Evolutionary conservation across 1,139 yeast genomes (phyloP).

Genomic region (Torulaspora pretoriensis): DNA sequence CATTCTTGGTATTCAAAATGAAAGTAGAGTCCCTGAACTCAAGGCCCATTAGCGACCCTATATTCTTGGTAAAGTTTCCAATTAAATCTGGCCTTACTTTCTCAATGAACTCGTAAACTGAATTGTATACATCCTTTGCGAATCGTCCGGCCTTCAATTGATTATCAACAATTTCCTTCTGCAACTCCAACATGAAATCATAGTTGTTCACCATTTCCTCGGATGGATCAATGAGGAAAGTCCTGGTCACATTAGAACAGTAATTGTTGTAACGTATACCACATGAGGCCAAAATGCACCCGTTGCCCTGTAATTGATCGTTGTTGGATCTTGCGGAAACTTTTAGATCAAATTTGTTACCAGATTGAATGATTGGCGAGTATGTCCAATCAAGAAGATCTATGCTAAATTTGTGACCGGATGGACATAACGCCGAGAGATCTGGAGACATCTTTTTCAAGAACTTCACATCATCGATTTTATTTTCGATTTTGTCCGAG

Average conservation of each 20-base stretch:
- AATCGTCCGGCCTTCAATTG: conserved; percentile 63
- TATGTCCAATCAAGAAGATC: conserved; percentile 90
- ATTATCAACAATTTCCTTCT: conserved; percentile 51
- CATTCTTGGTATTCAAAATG: conserved; percentile 69
- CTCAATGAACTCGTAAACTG: conserved; percentile 56
- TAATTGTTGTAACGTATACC: conserved; percentile 87
- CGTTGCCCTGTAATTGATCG: conserved; percentile 63
- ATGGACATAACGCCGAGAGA: conserved; percentile 40
- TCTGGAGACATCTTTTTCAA: conserved; percentile 60
- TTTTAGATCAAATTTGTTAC: conserved; percentile 76
- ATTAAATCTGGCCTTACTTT: conserved; percentile 61
- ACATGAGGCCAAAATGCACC: conserved; percentile 77
- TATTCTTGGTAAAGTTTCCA: conserved; percentile 65
- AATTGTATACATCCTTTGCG: conserved; percentile 63
- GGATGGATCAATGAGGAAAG: conserved; percentile 87
- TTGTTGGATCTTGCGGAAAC: conserved; percentile 79
- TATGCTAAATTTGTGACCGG: conserved; percentile 61
- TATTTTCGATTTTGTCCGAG: conserved; percentile 73
- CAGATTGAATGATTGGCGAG: conserved; percentile 87
- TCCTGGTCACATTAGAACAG: conserved; percentile 83
- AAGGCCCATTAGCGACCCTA: conserved; percentile 88
- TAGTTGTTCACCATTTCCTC: conserved; percentile 74
- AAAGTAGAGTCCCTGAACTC: conserved; percentile 83
- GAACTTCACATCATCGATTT: conserved; percentile 74
- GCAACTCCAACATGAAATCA: conserved; percentile 67